Conservation (phyloP, 2,329 filamentous ascomycete species). For the Diaporthe nobilis region DNA sequence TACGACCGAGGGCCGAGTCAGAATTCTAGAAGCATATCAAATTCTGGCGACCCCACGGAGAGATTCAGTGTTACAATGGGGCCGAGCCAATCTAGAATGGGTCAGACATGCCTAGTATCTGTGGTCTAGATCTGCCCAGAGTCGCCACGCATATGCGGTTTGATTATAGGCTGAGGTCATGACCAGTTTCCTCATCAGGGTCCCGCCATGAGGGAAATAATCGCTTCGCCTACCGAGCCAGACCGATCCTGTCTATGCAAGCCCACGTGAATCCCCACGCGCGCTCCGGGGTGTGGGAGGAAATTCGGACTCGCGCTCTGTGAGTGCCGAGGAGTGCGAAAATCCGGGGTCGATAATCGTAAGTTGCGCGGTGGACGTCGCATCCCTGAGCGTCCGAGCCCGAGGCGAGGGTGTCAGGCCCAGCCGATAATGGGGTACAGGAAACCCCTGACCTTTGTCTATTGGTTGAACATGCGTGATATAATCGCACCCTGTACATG, state of each 20-base stretch:
- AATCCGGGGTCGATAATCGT: neutral
- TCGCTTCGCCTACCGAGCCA: neutral
- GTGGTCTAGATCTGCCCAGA: neutral
- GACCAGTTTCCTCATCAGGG: neutral
- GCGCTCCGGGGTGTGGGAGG: no score
- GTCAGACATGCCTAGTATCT: neutral
- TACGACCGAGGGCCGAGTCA: neutral
- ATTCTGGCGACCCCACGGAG: neutral
- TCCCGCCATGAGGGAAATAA: neutral
- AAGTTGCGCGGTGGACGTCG: neutral
- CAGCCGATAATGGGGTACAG: neutral
- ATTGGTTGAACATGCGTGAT: neutral
- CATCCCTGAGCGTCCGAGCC: conserved; percentile 3
- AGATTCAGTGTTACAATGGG: neutral
- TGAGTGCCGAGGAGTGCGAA: conserved; percentile 1
- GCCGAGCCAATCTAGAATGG: neutral
- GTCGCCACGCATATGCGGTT: neutral
- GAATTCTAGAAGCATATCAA: neutral
- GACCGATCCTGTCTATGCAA: neutral
- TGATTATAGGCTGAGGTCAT: neutral
- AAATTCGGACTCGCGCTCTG: conserved; percentile 4
- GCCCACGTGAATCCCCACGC: neutral
- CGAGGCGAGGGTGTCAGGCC: neutral
- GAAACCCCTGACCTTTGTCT: neutral
- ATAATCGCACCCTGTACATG: neutral